Base-by-base conservation (phyloP, 257 asterid genomes). In the Linaria vulgaris region DNA sequence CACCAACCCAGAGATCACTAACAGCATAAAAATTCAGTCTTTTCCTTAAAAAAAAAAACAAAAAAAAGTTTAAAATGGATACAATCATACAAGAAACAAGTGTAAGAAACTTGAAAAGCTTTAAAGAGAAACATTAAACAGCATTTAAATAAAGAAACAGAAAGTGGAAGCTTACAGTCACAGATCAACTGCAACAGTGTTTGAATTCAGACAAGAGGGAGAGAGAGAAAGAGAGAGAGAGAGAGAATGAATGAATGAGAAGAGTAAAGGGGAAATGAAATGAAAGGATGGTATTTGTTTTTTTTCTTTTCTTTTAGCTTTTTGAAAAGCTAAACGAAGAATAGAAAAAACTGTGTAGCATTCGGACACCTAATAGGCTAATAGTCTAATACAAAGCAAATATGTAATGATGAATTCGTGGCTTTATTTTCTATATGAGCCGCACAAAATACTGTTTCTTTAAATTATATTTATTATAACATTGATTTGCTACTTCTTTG, bases 101-200 rank as follows among this genome's bases (percentile, higher is more conserved):
- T 6, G 63, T 62, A 63, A 53, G 58, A 56, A 53, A 22, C 51
- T 51, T 16, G 20, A 72, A 69, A 73, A 49, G 51, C 66, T 55
- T 38, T 13, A 46, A 52, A 39, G 63, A 34, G 49, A 60, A 59
- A 39, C 1, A 66, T 25, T 25, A 61, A 30, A 6, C 31, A 37
- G 60, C 34, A 63, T 37, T 49, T 48, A 76, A 56, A 76, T 78
- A n/a, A 56, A 67, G 20, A 68, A 59, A 63, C 4, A 11, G 63
- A 63, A 54, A 64, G 53, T 55, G 14, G 64, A 17, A 55, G 59
- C 74, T 76, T 76, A 63, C 77, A 70, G 82, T 78, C 78, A 66
- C 82, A 70, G 85, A 79, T 72, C 66, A 71, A 58, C 31, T 57
- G 63, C 60, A 74, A 63, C 73, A 72, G 61, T 21, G 51, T 38